These are phyloP conservation scores for Dichotomocladium elegans DNA, from an alignment of 371 early-diverging fungal species.

Conservation along the genomic window DNA sequence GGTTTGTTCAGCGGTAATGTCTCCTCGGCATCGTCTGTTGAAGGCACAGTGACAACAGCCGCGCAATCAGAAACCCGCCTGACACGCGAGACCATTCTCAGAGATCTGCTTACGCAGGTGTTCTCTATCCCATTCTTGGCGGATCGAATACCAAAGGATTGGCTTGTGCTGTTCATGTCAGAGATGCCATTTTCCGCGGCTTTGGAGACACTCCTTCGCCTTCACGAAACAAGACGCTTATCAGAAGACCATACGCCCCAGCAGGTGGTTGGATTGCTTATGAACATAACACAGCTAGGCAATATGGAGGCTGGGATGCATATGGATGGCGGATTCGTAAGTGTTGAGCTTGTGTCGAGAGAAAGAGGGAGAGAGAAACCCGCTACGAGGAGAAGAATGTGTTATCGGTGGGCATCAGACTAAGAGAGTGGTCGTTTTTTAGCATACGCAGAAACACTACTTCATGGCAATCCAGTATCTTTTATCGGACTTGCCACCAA, in stretches of 20 bases:
- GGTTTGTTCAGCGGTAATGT: slow-evolving; percentile 1
- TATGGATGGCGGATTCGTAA: slow-evolving; percentile 11
- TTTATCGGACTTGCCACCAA: slow-evolving; percentile 9
- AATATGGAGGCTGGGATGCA: slow-evolving; percentile 12
- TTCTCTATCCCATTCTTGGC: slow-evolving; percentile 1
- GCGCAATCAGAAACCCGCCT: background rate
- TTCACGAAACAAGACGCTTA: slow-evolving; percentile 5
- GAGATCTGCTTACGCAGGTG: background rate
- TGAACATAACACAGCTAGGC: slow-evolving; percentile 28
- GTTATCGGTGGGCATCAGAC: background rate
- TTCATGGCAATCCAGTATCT: background rate
- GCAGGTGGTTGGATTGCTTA: slow-evolving; percentile 21
- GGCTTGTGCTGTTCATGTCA: background rate
- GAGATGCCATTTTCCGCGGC: slow-evolving; percentile 5
- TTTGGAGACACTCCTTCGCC: slow-evolving; percentile 5
- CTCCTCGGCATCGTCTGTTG: background rate
- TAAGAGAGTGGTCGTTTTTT: too few species aligned
- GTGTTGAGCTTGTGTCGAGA: too few species aligned
- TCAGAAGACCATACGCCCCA: background rate
- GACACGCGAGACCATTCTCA: background rate
- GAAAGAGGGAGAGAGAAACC: too few species aligned
- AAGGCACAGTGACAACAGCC: background rate
- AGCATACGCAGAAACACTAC: background rate
- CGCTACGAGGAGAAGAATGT: background rate
- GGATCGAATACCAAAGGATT: background rate